Evolutionary conservation across 1,284 basidiomycete species (phyloP).

Genomic region (Rhodotorula sp.): DNA sequence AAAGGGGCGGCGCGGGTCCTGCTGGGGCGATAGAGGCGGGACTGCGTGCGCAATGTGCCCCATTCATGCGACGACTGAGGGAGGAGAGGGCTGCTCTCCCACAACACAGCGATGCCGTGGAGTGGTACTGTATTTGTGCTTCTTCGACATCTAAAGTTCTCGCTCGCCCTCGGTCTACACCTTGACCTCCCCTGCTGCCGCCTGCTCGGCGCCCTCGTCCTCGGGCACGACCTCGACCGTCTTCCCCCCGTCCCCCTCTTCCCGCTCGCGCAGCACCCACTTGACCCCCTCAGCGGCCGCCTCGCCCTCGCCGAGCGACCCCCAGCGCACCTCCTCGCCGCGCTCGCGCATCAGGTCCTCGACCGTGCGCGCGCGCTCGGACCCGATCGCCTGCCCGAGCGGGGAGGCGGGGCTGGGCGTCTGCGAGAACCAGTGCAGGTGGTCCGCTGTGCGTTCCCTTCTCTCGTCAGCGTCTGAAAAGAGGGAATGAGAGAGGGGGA

Average conservation of each 20-base stretch:
- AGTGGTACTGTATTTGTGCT: neutral
- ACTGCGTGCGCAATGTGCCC: neutral
- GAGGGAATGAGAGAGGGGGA: neutral
- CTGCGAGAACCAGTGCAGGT: slow-evolving; percentile 89
- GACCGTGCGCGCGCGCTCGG: slow-evolving; percentile 58
- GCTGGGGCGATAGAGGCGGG: too few relatives aligned
- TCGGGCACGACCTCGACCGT: slow-evolving; percentile 8
- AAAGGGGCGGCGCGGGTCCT: too few relatives aligned
- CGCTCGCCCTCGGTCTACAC: neutral
- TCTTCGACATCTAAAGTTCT: neutral
- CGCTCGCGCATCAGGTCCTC: slow-evolving; percentile 76
- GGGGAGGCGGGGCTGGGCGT: slow-evolving; percentile 36
- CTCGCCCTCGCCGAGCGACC: neutral
- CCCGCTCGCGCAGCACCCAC: slow-evolving; percentile 14
- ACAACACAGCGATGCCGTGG: neutral
- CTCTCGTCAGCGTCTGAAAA: neutral
- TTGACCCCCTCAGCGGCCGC: slow-evolving; percentile 5
- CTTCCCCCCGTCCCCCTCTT: slow-evolving; percentile 8
- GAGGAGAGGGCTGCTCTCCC: too few relatives aligned
- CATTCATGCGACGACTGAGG: neutral
- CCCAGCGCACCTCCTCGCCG: slow-evolving; percentile 67
- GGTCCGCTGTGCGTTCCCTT: slow-evolving; percentile 68
- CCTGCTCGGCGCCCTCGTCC: neutral
- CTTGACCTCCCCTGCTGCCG: neutral
- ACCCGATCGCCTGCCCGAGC: slow-evolving; percentile 30